These are phyloP conservation scores for Diaporthe sp. DNA, from an alignment of 2,329 filamentous ascomycete genomes.

Conservation along the genomic window DNA sequence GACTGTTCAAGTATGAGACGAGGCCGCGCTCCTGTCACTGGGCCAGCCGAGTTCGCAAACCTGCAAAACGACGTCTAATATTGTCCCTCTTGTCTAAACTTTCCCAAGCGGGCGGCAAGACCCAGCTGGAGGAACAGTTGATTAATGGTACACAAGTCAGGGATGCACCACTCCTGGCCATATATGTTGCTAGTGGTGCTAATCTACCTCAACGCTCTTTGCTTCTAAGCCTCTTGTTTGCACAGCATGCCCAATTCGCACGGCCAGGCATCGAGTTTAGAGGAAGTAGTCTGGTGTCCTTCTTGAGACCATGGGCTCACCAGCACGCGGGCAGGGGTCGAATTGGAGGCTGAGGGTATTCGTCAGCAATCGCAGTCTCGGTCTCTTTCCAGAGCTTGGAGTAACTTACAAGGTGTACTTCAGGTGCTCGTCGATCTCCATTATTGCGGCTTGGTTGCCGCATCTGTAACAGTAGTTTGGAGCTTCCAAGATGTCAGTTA, in stretches of 20 bases:
- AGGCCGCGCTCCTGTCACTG: constrained; percentile 16
- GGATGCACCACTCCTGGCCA: constrained; percentile 31
- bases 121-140: constrained; percentile 30
- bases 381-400: neutral
- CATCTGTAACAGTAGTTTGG: constrained; percentile 99
- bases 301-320: constrained; percentile 98
- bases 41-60: constrained; percentile 21
- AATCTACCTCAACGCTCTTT: constrained; percentile 37
- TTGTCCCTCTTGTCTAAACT: constrained; percentile 38
- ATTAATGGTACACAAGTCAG: constrained; percentile 37
- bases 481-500: constrained; percentile 61
- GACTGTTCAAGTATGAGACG: neutral
- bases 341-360: constrained; percentile 86
- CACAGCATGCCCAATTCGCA: constrained; percentile 32
- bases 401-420: constrained; percentile 97
- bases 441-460: constrained; percentile 99
- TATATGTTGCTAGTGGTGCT: constrained; percentile 35
- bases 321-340: constrained; percentile 96
- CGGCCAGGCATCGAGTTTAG: constrained; percentile 61
- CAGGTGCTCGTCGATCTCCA: constrained; percentile 99
- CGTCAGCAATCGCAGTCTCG: constrained; percentile 35
- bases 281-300: constrained; percentile 99
- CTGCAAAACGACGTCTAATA: constrained; percentile 38
- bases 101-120: constrained; percentile 17
- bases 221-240: constrained; percentile 38